Evolutionary conservation across 2,329 filamentous ascomycete genomes (phyloP), one percentile per base, ranked within the genome.

Genomic region (Elsinoe batatas): DNA sequence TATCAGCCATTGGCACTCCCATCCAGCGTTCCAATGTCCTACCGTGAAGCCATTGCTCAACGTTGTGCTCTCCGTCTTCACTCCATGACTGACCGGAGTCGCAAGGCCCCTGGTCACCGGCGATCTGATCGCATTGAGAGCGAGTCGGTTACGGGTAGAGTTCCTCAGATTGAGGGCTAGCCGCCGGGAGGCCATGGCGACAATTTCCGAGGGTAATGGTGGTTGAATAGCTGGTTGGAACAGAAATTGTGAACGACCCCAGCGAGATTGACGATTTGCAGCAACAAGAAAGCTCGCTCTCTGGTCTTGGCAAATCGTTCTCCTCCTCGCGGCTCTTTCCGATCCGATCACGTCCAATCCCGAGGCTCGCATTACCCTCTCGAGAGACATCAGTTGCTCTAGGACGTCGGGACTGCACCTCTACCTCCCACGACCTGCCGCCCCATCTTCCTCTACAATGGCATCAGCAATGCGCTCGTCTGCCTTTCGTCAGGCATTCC

Each of bases 21-120:
- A n/a, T 18, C n/a, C 40, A 53, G 50, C n/a, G n/a, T n/a, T 13
- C n/a, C 22, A 30, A 17, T 18, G n/a, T 42, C 77, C 62, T 79
- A 96, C 91, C 69, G 93, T 98, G 79, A 98, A 82, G 74, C 93
- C 93, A 80, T 97, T 98, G 77, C 85, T 88, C 71, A 98, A 82
- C 56, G 93, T 98, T 61, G 93, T 97, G 68, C 88, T 91, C 81
- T 97, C 86, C 67, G 91, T 96, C 79, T 88, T 91, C 79, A 84
- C 78, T 74, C 84, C 81, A 67, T 76, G 69, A 67, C 68, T 65
- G 63, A 93, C 84, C 66, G 91, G 91, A 64, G 91, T 91, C 69
- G 91, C 91, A 72, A 96, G 89, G 71, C 87, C 87, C 79, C 91
- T 83, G 75, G 83, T 85, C 75, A 93, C 78, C 64, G 86, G 80